Evolutionary conservation across 2,329 filamentous ascomycete genomes (phyloP), one percentile per base, ranked within the genome.

Genomic region (Microdochium nivale): DNA sequence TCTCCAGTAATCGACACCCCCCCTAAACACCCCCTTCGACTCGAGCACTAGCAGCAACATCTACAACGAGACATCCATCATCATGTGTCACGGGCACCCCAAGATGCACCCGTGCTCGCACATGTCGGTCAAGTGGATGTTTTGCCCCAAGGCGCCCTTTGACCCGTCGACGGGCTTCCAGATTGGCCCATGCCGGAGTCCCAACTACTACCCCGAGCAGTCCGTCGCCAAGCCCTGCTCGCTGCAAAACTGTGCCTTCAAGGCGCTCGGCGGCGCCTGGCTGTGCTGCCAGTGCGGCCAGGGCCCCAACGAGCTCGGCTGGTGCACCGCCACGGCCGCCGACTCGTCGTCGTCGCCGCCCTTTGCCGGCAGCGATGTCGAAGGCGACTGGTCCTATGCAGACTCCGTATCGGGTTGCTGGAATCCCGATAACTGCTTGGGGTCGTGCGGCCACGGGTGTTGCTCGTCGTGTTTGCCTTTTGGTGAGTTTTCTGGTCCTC

Each of bases 41-140:
- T n/a, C n/a, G n/a, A n/a, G n/a, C n/a, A n/a, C n/a, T n/a, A n/a
- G n/a, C n/a, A n/a, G n/a, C 33, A 14, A 14, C 33, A 9, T 16
- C 16, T 37, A 37, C 7, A 14, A 7, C 33, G 14, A 14, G 33
- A 37, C 8, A 14, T 37, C 16, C 33, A 37, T 7, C 8, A 37
- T 37, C 8, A 80, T 80, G 77, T 80, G 77, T 57, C 71, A 77
- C 68, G 77, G 75, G 49, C 76, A 78, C 55, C 77, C 77, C 51
- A 72, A 75, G 49, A 67, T 68, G 55, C 77, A 80, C 56, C 67
- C 73, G 14, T 80, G 77, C 60, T 69, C 70, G 24, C 77, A 80
- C 61, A 75, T 73, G n/a, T 79, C 77, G 47, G 70, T 79, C 56
- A 73, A 72, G 54, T 80, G 76, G 75, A 69, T 77, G 59, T 79